phyloP scores from a whole-genome alignment of 108 stramenopile species.

The Discostella stelligeroides region DNA sequence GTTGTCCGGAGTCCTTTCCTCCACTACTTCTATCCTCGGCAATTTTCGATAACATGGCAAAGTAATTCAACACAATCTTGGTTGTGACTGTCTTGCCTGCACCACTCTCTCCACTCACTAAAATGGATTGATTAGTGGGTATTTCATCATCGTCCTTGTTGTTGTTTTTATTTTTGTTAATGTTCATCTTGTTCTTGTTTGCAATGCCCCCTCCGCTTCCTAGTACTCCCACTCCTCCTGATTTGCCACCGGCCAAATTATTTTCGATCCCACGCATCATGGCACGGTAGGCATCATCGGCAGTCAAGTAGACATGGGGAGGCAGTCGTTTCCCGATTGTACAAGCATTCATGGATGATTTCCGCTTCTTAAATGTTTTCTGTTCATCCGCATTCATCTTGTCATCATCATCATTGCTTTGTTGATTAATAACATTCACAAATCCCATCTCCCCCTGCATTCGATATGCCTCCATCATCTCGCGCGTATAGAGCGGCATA shows the following conservation, averaged over 20 bases:
- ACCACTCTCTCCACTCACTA: slow-evolving; percentile 60
- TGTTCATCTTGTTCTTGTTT: neutral
- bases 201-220: neutral
- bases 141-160: slow-evolving; percentile 34
- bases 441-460: slow-evolving; percentile 23
- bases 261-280: slow-evolving; percentile 67
- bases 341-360: slow-evolving; percentile 1
- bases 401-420: neutral
- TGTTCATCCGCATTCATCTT: slow-evolving; percentile 15
- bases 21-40: neutral
- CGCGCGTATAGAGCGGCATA: slow-evolving; percentile 47
- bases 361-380: slow-evolving; percentile 27
- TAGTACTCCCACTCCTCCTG: slow-evolving; percentile 7
- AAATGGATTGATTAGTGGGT: slow-evolving; percentile 52
- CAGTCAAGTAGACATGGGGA: slow-evolving; percentile 82
- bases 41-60: slow-evolving; percentile 52
- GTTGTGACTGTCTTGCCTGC: slow-evolving; percentile 70
- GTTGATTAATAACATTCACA: neutral
- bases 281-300: slow-evolving; percentile 77
- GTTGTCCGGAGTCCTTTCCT: neutral
- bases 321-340: slow-evolving; percentile 41
- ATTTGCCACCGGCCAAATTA: slow-evolving; percentile 11
- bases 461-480: slow-evolving; percentile 45
- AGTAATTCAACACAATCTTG: slow-evolving; percentile 60
- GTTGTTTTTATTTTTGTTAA: neutral